Conservation (phyloP, 73 alveolate species). For the Stentor coeruleus region DNA sequence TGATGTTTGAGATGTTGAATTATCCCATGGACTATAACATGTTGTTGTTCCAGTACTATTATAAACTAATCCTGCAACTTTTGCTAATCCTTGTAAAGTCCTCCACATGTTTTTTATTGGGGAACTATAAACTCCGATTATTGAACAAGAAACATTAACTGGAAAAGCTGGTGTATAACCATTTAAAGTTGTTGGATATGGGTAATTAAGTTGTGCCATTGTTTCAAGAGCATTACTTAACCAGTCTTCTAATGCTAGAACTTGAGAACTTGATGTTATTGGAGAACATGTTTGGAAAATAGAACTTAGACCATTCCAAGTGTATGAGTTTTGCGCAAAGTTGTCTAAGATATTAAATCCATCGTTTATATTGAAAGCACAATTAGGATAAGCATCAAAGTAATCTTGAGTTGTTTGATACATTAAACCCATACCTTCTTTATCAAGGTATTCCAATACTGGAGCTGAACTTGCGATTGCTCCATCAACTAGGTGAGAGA, state of each 20-base stretch:
- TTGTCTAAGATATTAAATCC: background rate
- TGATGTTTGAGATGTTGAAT: slow-evolving; percentile 34
- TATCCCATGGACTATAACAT: slow-evolving; percentile 21
- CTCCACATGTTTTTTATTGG: slow-evolving; percentile 12
- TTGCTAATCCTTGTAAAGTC: slow-evolving; percentile 21
- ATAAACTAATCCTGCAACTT: background rate
- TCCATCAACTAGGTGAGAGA: slow-evolving; percentile 58
- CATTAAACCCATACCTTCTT: background rate
- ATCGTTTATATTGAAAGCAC: background rate
- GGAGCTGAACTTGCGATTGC: slow-evolving; percentile 74
- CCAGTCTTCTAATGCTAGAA: background rate
- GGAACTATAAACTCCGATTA: background rate
- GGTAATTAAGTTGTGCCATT: slow-evolving; percentile 21
- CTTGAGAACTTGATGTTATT: slow-evolving; percentile 25
- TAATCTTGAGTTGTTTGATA: background rate
- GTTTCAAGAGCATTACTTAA: background rate
- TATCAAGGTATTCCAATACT: slow-evolving; percentile 42
- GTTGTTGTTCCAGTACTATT: background rate
- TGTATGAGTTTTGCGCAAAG: background rate
- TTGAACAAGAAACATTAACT: slow-evolving; percentile 6
- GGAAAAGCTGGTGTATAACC: slow-evolving; percentile 5
- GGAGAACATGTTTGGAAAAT: background rate
- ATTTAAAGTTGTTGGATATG: slow-evolving; percentile 6
- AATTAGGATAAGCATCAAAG: background rate
- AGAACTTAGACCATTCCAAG: background rate